These are phyloP conservation scores for Vanilla planifolia DNA, from an alignment of 106 monocot species.

Conservation along the genomic window DNA sequence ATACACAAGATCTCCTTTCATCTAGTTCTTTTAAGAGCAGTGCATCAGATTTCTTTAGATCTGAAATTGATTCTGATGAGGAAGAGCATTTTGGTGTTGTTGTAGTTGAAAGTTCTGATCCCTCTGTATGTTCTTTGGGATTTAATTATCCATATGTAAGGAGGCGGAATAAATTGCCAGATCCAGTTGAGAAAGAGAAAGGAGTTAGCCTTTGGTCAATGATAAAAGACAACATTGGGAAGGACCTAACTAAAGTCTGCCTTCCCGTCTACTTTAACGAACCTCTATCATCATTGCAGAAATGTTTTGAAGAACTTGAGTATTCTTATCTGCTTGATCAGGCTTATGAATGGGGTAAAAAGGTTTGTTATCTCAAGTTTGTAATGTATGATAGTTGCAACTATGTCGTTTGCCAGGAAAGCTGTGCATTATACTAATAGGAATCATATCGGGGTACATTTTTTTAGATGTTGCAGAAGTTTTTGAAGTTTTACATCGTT, in stretches of 20 bases:
- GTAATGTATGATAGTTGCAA: too few relatives aligned
- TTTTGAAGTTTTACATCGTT: background rate
- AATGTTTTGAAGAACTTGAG: constrained; percentile 97
- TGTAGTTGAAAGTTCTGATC: constrained; percentile 41
- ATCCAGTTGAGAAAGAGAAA: constrained; percentile 92
- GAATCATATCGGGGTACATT: too few relatives aligned
- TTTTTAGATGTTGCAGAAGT: too few relatives aligned
- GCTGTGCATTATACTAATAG: too few relatives aligned
- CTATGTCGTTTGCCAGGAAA: too few relatives aligned
- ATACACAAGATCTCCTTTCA: constrained; percentile 90
- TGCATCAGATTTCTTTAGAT: constrained; percentile 56
- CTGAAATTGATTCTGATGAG: constrained; percentile 68
- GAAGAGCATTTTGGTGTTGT: constrained; percentile 50
- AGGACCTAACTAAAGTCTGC: constrained; percentile 97
- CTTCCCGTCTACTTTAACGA: constrained; percentile 99
- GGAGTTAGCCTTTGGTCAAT: constrained; percentile 98
- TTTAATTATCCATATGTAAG: constrained; percentile 52
- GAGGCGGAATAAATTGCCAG: constrained; percentile 84
- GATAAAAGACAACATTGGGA: constrained; percentile 99
- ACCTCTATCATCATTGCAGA: constrained; percentile 90
- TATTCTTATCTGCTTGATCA: constrained; percentile 87
- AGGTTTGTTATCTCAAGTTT: constrained; percentile 24
- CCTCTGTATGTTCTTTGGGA: constrained; percentile 26
- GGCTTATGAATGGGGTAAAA: constrained; percentile 93
- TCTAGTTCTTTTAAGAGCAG: constrained; percentile 91